phyloP scores from a whole-genome alignment of 148 eudicot genomes.

The Chenopodium suecicum region DNA sequence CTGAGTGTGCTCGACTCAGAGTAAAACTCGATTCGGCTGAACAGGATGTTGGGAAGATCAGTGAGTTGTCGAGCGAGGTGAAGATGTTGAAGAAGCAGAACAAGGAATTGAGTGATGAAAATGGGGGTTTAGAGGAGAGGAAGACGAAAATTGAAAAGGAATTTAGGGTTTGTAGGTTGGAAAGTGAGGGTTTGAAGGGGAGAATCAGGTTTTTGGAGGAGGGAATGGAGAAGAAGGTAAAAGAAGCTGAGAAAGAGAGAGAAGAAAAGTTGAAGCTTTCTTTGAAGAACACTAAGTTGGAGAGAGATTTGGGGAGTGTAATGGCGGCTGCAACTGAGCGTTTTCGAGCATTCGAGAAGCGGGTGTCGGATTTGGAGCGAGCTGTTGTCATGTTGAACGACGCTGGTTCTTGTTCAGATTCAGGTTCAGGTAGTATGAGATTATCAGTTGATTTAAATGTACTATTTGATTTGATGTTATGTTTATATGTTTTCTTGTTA shows the following conservation, averaged over 20 bases:
- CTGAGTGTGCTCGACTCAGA: neutral
- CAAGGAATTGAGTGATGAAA: neutral
- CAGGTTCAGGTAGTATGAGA: too few relatives aligned
- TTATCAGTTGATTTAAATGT: too few relatives aligned
- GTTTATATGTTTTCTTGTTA: neutral
- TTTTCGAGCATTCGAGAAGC: neutral
- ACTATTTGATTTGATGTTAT: neutral
- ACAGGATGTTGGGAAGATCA: neutral
- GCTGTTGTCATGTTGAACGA: neutral
- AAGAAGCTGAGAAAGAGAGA: neutral
- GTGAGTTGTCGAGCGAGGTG: too few relatives aligned
- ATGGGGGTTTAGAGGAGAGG: neutral
- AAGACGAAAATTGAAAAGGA: neutral
- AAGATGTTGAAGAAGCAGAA: conserved; percentile 12
- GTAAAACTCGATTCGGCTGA: neutral
- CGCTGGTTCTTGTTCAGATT: neutral
- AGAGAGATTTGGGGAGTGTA: neutral
- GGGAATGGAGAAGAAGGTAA: neutral
- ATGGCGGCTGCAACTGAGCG: neutral
- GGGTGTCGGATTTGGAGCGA: conserved; percentile 2
- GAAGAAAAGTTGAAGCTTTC: neutral
- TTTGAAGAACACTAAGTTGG: neutral
- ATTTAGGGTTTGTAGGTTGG: neutral
- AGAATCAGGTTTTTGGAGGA: neutral
- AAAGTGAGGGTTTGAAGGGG: neutral